These are phyloP conservation scores for Alnus glutinosa DNA, from an alignment of 306 rosid genomes.

Conservation along the genomic window DNA sequence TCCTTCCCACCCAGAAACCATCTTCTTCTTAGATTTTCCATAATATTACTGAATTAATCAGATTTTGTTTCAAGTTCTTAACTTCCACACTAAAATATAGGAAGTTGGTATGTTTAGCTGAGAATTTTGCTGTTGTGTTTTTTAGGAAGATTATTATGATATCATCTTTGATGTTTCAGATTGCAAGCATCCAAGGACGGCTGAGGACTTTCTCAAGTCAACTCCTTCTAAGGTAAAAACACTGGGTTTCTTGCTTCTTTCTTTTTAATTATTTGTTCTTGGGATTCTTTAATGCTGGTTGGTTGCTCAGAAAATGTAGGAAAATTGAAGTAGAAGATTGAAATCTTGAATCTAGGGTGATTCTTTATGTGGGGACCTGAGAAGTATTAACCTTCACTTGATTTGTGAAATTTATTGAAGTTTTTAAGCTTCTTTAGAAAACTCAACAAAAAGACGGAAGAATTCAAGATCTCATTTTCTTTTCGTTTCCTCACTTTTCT, in stretches of 20 bases:
- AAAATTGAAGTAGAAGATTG: slow-evolving; percentile 12
- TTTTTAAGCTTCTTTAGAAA: not conserved
- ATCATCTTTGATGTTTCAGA: slow-evolving; percentile 44
- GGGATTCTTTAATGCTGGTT: slow-evolving; percentile 12
- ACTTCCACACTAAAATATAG: not conserved
- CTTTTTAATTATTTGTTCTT: slow-evolving; percentile 3
- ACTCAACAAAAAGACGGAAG: not conserved
- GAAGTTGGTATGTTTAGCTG: not conserved
- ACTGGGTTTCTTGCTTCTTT: not conserved
- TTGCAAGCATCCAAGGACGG: slow-evolving; percentile 88
- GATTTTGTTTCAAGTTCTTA: not conserved
- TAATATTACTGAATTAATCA: not conserved
- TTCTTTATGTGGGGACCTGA: not conserved
- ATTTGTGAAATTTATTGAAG: not conserved
- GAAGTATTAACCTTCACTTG: slow-evolving; percentile 13
- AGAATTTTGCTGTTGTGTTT: not conserved
- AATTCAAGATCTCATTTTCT: not conserved
- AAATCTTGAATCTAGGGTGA: slow-evolving; percentile 23
- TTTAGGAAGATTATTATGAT: not conserved
- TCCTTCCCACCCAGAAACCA: not conserved
- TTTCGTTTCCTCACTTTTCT: not conserved
- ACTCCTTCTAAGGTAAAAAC: slow-evolving; percentile 76
- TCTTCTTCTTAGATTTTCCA: not conserved
- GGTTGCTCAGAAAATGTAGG: slow-evolving; percentile 12
- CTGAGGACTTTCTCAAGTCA: slow-evolving; percentile 72